Conservation (phyloP, 169 alveolate genomes). For the Cryptosporidium ryanae region DNA sequence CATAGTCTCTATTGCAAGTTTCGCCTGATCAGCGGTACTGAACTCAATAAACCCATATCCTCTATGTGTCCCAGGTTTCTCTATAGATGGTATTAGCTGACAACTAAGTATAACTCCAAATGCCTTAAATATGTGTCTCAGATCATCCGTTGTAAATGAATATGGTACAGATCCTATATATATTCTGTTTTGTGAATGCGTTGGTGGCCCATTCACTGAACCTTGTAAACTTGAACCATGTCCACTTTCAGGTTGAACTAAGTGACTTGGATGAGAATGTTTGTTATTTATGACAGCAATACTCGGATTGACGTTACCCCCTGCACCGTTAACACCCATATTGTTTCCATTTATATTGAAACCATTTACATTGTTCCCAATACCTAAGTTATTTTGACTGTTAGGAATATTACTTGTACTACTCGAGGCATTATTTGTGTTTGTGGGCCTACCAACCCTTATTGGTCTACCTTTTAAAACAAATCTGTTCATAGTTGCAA, state of each 20-base stretch:
- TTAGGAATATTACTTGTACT: not conserved
- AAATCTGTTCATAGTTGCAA: conserved; percentile 80
- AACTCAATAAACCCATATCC: conserved; percentile 85
- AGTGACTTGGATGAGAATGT: conserved; percentile 40
- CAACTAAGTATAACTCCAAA: conserved; percentile 80
- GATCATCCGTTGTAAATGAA: conserved; percentile 78
- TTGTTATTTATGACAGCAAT: conserved; percentile 54
- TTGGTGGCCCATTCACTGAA: conserved; percentile 17
- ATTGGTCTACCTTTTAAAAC: conserved; percentile 80
- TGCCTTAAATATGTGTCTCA: conserved; percentile 79
- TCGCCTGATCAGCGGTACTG: conserved; percentile 80
- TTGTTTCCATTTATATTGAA: not conserved
- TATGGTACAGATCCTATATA: conserved; percentile 82
- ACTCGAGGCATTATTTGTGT: conserved; percentile 17
- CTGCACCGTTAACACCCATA: conserved; percentile 15
- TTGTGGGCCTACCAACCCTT: conserved; percentile 81
- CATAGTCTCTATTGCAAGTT: conserved; percentile 84
- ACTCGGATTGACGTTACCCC: conserved; percentile 54
- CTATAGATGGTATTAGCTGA: conserved; percentile 79
- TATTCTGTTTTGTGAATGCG: conserved; percentile 76
- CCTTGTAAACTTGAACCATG: conserved; percentile 46
- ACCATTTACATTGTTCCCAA: not conserved
- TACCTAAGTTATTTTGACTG: not conserved
- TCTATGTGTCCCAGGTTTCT: conserved; percentile 79
- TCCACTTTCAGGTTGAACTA: conserved; percentile 30